phyloP scores from a whole-genome alignment of 106 monocot species.

The Platanthera zijinensis region DNA sequence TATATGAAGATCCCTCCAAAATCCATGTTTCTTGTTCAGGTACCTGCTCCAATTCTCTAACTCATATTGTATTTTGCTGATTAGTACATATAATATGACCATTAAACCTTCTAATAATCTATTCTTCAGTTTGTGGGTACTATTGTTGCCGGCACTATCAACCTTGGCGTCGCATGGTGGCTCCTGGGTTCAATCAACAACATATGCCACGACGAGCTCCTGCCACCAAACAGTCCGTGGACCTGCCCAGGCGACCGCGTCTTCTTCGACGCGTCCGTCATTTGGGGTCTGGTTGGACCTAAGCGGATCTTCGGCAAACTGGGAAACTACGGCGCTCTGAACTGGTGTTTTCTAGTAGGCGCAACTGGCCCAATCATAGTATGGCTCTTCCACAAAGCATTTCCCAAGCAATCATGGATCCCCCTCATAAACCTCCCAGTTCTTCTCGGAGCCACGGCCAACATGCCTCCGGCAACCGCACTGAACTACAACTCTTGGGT shows the following conservation, averaged over 20 bases:
- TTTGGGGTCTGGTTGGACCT: constrained; percentile 62
- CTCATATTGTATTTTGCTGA: too few species aligned
- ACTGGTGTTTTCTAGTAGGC: constrained; percentile 83
- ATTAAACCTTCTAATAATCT: background rate
- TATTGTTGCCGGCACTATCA: constrained; percentile 78
- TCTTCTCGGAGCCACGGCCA: constrained; percentile 69
- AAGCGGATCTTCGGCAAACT: constrained; percentile 16
- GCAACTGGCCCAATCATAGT: constrained; percentile 69
- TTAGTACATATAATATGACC: too few species aligned
- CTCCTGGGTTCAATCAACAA: constrained; percentile 64
- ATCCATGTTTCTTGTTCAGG: constrained; percentile 92
- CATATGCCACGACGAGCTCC: constrained; percentile 49
- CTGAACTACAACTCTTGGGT: constrained; percentile 77
- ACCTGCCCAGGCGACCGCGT: constrained; percentile 81
- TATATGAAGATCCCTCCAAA: constrained; percentile 96
- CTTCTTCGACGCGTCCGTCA: constrained; percentile 93
- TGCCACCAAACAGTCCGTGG: constrained; percentile 83
- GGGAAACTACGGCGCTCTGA: constrained; percentile 22
- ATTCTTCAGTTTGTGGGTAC: constrained; percentile 60
- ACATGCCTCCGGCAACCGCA: constrained; percentile 80
- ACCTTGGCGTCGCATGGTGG: constrained; percentile 75
- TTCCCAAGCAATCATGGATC: constrained; percentile 66
- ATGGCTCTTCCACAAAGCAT: constrained; percentile 66
- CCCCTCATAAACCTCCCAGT: constrained; percentile 76
- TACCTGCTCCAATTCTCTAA: background rate